Evolutionary conservation across 1,139 yeast genomes (phyloP), one percentile per base, ranked within the genome.

Genomic region (Hansenula lynferdii): DNA sequence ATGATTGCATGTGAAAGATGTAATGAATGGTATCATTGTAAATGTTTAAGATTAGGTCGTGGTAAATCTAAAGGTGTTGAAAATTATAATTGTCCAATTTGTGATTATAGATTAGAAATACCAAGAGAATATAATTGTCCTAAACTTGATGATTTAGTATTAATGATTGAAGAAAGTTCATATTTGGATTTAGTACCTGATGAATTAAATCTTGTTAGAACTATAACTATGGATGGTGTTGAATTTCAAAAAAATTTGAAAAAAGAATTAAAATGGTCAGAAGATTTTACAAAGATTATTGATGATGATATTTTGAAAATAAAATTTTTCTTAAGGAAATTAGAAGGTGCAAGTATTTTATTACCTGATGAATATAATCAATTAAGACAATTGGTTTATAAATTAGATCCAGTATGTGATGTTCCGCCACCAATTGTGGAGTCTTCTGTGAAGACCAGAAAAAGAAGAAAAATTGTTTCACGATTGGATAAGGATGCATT

Each of bases 1-100:
- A 85, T 86, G 95, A 75, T 85, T 35, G 86, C 80, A 49, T 87
- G 96, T 61, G 94, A 83, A 45, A 59, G 58, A 22, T 86, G 96
- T 58, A 72, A 75, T 37, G 95, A 85, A 54, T 84, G 94, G 94
- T 86, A 77, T 56, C 95, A 86, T 56, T 73, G 75, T 37, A 67
- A 65, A 26, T 87, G 96, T 60, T 67, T 86, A 30, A 71, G 71
- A 41, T 54, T 63, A 49, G 69, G 58, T 36, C 61, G 56, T 42
- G 60, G 54, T 46, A 51, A 50, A 28, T 38, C 57, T 20, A 58
- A 57, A 29, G 51, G 50, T 32, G 53, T 49, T 44, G 49, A 64
- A 4, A 65, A 67, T 21, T 77, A 78, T 54, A 58, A 69, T 3
- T 87, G 96, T 63, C 85, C 92, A 0, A 59, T 83, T 9, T 87